A percentile compares a stretch with the other conserved stretches of the same genome.
Conservation (phyloP, 768 basidiomycete genomes). For the Termitomyces sp. region DNA sequence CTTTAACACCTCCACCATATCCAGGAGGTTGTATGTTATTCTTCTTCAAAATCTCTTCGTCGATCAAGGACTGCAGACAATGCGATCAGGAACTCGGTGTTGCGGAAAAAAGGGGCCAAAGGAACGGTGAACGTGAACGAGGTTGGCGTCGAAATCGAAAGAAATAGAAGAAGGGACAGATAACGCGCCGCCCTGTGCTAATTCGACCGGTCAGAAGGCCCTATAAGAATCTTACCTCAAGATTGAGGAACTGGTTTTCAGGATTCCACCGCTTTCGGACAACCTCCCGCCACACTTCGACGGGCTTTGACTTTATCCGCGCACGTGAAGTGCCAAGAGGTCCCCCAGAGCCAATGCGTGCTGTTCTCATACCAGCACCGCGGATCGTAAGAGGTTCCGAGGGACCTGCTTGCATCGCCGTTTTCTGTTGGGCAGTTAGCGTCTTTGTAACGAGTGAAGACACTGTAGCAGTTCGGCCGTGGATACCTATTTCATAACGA, state of each 20-base stretch:
- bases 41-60: conserved; percentile 72
- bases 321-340: not conserved
- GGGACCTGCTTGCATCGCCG: conserved; percentile 30
- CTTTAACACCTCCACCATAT: conserved; percentile 52
- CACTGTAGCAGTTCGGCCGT: not conserved
- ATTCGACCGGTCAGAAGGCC: conserved; percentile 14
- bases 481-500: conserved; percentile 5
- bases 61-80: conserved; percentile 58
- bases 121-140: conserved; percentile 14
- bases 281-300: conserved; percentile 74
- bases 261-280: conserved; percentile 70
- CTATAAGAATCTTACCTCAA: conserved; percentile 55
- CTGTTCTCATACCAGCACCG: conserved; percentile 35
- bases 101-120: conserved; percentile 13
- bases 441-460: not conserved
- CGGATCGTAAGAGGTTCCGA: conserved; percentile 59
- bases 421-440: conserved; percentile 17
- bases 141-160: conserved; percentile 9
- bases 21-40: conserved; percentile 70
- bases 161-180: not conserved
- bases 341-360: not conserved
- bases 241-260: conserved; percentile 66
- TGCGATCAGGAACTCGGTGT: conserved; percentile 13
- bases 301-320: conserved; percentile 22
- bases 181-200: conserved; percentile 5